These are phyloP conservation scores for Plenodomus biglobosus DNA, from an alignment of 2,329 filamentous ascomycete species.

Conservation along the genomic window DNA sequence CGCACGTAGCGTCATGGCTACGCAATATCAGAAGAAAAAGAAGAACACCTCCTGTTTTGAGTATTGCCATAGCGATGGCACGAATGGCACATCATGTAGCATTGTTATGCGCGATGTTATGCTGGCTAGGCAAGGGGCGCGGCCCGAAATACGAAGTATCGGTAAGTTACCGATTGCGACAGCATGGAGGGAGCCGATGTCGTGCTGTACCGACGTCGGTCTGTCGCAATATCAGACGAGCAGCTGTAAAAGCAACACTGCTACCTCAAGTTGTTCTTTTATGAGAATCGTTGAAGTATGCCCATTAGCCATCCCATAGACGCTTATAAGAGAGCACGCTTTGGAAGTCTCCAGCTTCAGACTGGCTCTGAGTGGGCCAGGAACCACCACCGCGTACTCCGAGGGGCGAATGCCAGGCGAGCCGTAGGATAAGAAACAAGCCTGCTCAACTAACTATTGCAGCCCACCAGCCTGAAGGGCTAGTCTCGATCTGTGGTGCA, in stretches of 20 bases:
- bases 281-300: not conserved
- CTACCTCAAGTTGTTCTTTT: not conserved
- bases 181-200: not conserved
- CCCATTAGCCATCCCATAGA: not conserved
- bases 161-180: not conserved
- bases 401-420: not conserved
- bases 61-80: not conserved
- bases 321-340: not conserved
- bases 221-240: not conserved
- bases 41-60: not conserved
- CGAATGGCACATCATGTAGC: not conserved
- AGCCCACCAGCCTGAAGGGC: not conserved
- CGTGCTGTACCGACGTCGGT: not conserved
- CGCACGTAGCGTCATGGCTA: not conserved
- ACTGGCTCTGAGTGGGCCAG: not conserved
- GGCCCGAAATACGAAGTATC: not conserved
- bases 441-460: not conserved
- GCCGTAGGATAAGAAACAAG: not conserved
- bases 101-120: not conserved
- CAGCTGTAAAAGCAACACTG: not conserved
- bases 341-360: not conserved
- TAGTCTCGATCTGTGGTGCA: not conserved
- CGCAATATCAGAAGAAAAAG: not conserved
- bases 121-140: not conserved
- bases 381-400: not conserved